Percentiles rank a stretch among this genome's conserved stretches.
phyloP scores from a whole-genome alignment of 768 basidiomycete species.

The Termitomyces titanicus region DNA sequence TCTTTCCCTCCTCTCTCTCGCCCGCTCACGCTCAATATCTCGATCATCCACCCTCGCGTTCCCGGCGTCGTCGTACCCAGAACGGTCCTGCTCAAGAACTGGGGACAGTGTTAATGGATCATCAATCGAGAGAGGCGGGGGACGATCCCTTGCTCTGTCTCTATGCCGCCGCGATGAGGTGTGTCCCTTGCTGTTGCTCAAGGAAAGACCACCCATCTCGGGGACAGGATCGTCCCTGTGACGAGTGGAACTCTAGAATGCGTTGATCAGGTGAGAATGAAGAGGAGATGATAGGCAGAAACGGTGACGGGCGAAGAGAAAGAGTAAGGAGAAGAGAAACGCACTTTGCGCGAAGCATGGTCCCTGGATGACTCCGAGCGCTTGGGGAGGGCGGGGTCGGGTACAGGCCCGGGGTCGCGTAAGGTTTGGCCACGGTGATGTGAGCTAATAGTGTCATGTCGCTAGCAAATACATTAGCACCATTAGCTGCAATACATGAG shows the following conservation, averaged over 20 bases:
- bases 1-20: not conserved
- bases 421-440: constrained; percentile 12
- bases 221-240: constrained; percentile 5
- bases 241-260: constrained; percentile 5
- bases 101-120: not conserved
- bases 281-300: not conserved
- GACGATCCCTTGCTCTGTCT: constrained; percentile 6
- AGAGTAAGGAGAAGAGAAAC: not conserved
- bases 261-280: not conserved
- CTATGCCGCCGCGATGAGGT: constrained; percentile 5
- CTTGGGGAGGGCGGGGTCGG: not conserved
- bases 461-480: not conserved
- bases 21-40: not conserved
- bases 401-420: constrained; percentile 13
- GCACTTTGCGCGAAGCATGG: constrained; percentile 11
- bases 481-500: not conserved
- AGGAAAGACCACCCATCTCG: constrained; percentile 4
- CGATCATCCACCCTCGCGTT: not conserved
- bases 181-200: constrained; percentile 3
- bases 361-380: constrained; percentile 7
- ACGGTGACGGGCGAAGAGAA: no score
- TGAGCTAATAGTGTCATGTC: not conserved
- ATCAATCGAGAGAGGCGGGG: not conserved
- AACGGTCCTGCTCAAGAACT: constrained; percentile 1
- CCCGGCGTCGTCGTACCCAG: not conserved